Base-by-base conservation (phyloP, 1,284 basidiomycete species). In the Phylloporus sp. region DNA sequence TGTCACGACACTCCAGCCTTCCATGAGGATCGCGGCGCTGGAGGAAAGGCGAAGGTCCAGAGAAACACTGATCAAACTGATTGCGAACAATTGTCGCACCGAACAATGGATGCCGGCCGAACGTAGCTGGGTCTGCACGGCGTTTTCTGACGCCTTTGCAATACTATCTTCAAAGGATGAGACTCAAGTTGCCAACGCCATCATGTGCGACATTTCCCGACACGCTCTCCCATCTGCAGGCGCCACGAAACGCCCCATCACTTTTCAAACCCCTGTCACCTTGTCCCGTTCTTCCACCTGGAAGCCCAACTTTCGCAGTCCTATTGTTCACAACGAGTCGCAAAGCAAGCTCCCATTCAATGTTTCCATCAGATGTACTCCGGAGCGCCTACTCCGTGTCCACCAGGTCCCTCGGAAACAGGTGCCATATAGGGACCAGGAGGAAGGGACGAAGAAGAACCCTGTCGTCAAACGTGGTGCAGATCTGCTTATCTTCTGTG, bases 1-100 rank as follows among this genome's bases (percentile, higher is more conserved):
- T 61, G 74, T 73, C 28, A 73, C 74, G 29, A 76, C 72, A n/a
- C 67, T 76, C 5, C 50, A 63, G 37, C 26, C 58, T 20, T 22
- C 39, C 10, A 55, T 31, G 31, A 60, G 60, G 26, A 70, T 62
- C 18, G 28, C 61, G 13, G 58, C 40, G 52, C 58, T 76, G 46
- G 46, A n/a, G 32, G 63, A 69, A 57, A 64, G 73, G 56, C 70
- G 62, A 26, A 57, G n/a, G 44, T 75, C 70, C 26, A 70, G 39
- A 39, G 31, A 17, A 28, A 32, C 55, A 13, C n/a, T 74, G 2
- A 59, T 56, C 55, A 62, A 53, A 31, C 62, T 72, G 61, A 74
- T 72, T 55, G 54, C 63, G 12, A 57, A 18, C 32, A 67, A 69
- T 2, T 74, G 63, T 44, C 69, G 66, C 50, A 49, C 60, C 40